phyloP scores from a whole-genome alignment of 371 early-diverging fungal species.

The Mucor velutinosus region DNA sequence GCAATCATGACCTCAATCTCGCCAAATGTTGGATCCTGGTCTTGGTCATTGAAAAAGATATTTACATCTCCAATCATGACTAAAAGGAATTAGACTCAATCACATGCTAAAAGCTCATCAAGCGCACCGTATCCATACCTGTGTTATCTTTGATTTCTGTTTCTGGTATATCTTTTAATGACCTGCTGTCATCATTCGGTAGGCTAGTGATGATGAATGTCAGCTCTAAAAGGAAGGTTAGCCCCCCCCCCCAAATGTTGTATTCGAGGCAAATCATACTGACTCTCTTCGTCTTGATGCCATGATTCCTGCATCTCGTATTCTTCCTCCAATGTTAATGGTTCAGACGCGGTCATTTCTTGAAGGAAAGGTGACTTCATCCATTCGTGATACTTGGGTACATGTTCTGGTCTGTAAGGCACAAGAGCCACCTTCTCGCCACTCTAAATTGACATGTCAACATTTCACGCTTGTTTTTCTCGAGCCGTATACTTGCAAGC shows the following conservation, averaged over 20 bases:
- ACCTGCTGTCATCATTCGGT: constrained; percentile 21
- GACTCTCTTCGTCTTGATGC: constrained; percentile 83
- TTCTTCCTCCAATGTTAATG: constrained; percentile 88
- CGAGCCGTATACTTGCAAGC: constrained; percentile 21
- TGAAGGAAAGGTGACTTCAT: constrained; percentile 89
- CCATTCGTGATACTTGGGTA: constrained; percentile 89
- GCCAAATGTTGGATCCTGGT: constrained; percentile 69
- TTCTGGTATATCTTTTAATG: constrained; percentile 29
- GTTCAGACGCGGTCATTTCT: constrained; percentile 95
- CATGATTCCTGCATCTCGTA: constrained; percentile 93
- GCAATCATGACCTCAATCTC: constrained; percentile 97
- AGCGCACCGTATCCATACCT: constrained; percentile 24
- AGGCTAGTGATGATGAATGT: constrained; percentile 70
- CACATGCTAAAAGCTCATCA: neutral
- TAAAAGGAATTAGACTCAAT: constrained; percentile 5
- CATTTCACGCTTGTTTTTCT: too few relatives aligned
- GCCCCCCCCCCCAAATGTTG: neutral
- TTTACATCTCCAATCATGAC: constrained; percentile 95
- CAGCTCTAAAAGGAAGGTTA: constrained; percentile 50
- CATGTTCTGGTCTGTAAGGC: constrained; percentile 87
- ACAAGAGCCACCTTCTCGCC: constrained; percentile 74
- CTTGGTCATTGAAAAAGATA: constrained; percentile 84
- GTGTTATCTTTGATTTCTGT: constrained; percentile 40
- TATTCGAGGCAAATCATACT: constrained; percentile 1
- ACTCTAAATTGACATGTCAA: constrained; percentile 43